Conservation (phyloP, 2,329 filamentous ascomycete species). For the Sporothrix brunneoviolacea region DNA sequence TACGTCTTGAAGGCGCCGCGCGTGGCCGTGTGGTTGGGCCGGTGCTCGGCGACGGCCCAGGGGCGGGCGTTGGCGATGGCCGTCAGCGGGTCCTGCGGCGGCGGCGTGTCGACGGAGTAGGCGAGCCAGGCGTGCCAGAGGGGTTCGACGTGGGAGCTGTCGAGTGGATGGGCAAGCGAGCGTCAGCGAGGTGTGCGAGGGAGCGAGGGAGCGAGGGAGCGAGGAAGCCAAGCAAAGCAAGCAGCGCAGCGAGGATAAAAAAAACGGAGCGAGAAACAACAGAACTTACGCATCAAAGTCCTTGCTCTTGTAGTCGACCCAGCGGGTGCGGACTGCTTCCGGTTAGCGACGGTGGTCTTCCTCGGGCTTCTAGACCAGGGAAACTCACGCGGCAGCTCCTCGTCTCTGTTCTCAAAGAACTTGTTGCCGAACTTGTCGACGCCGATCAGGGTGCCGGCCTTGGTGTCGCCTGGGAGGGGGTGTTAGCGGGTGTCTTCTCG, state of each 20-base stretch:
- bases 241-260: neutral
- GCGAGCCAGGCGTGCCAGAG: constrained; percentile 99
- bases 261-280: neutral
- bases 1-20: constrained; percentile 86
- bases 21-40: constrained; percentile 67
- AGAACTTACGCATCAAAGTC: constrained; percentile 69
- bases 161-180: neutral
- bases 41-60: constrained; percentile 69
- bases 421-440: constrained; percentile 93
- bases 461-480: constrained; percentile 75
- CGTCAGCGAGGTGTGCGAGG: neutral
- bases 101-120: constrained; percentile 84
- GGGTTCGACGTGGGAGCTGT: constrained; percentile 76
- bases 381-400: constrained; percentile 78
- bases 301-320: constrained; percentile 91
- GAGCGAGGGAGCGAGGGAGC: too few relatives aligned
- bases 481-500: too few relatives aligned
- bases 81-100: constrained; percentile 65
- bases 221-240: neutral
- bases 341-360: neutral
- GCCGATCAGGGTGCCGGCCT: constrained; percentile 79
- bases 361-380: too few relatives aligned
- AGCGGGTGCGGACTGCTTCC: constrained; percentile 77
- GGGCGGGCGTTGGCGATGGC: constrained; percentile 45
- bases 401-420: constrained; percentile 90